Evolutionary conservation across 306 rosid species (phyloP).

Genomic region (Trifolium repens): DNA sequence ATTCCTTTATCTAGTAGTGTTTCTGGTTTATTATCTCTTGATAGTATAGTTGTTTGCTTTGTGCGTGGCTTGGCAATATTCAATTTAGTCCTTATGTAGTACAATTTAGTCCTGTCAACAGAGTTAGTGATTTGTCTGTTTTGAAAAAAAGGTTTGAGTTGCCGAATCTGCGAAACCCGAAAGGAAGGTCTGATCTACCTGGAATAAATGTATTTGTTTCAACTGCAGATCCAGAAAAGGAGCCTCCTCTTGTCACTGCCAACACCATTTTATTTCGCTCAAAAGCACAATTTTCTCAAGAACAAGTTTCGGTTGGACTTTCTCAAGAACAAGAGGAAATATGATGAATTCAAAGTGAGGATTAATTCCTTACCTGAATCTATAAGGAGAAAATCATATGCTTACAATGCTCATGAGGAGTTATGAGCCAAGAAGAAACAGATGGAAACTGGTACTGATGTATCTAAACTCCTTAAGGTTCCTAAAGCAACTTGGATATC

Average conservation of each 20-base stretch:
- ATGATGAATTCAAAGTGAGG: constrained; percentile 87
- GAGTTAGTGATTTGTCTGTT: constrained; percentile 77
- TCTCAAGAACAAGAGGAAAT: constrained; percentile 83
- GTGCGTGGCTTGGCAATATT: too few species aligned
- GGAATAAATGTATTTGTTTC: constrained; percentile 90
- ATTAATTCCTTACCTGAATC: constrained; percentile 82
- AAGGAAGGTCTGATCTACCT: constrained; percentile 82
- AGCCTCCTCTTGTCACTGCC: constrained; percentile 87
- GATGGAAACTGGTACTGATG: constrained; percentile 60
- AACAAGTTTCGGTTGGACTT: constrained; percentile 86
- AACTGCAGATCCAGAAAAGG: constrained; percentile 88
- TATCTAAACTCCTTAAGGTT: constrained; percentile 61
- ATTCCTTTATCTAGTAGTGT: too few species aligned
- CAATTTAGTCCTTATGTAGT: too few species aligned
- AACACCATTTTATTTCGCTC: constrained; percentile 87
- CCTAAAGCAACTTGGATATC: constrained; percentile 90
- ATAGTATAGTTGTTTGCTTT: too few species aligned
- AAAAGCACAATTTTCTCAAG: constrained; percentile 77
- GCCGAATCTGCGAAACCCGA: constrained; percentile 75
- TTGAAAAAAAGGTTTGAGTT: constrained; percentile 76
- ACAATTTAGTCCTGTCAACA: constrained; percentile 59
- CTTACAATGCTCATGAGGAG: constrained; percentile 90
- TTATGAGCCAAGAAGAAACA: constrained; percentile 77
- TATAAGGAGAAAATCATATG: constrained; percentile 80
- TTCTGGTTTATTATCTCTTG: too few species aligned